These are phyloP conservation scores for Kalmanozyma brasiliensis DNA, from an alignment of 1,284 basidiomycete genomes.

Conservation along the genomic window DNA sequence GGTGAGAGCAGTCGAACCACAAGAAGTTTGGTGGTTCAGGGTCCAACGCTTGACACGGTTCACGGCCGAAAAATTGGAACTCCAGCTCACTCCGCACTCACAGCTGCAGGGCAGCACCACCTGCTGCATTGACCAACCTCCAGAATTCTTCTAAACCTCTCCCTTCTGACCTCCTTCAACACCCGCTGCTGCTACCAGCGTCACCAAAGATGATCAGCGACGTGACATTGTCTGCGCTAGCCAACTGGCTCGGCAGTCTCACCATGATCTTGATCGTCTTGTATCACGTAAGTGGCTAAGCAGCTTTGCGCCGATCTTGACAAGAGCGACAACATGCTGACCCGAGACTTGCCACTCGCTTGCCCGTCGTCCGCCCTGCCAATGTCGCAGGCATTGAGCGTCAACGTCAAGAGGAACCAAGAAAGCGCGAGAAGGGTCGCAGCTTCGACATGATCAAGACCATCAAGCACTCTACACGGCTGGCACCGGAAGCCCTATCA, in stretches of 20 bases:
- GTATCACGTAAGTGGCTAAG: constrained; percentile 56
- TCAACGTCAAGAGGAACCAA: constrained; percentile 52
- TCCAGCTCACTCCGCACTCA: constrained; percentile 5
- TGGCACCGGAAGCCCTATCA: no score
- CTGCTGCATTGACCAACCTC: constrained; percentile 27
- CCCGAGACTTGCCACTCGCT: no score
- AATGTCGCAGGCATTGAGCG: constrained; percentile 30
- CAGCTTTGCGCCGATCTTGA: no score
- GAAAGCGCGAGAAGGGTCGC: constrained; percentile 20
- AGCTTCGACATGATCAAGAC: constrained; percentile 12
- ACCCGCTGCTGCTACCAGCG: no score
- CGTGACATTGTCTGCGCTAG: constrained; percentile 59
- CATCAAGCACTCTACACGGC: no score
- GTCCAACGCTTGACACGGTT: constrained; percentile 13
- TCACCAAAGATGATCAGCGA: constrained; percentile 56
- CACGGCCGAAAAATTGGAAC: constrained; percentile 26
- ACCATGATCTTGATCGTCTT: constrained; percentile 62
- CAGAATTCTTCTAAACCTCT: not conserved
- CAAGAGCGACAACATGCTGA: not conserved
- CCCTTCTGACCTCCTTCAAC: not conserved
- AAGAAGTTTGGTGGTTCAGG: constrained; percentile 9
- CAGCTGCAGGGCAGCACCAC: constrained; percentile 7
- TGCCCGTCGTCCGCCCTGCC: no score
- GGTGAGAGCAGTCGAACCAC: not conserved
- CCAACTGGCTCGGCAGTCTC: constrained; percentile 63